Evolutionary conservation across 2,329 filamentous ascomycete species (phyloP).

Genomic region (Aspergillus flavus): DNA sequence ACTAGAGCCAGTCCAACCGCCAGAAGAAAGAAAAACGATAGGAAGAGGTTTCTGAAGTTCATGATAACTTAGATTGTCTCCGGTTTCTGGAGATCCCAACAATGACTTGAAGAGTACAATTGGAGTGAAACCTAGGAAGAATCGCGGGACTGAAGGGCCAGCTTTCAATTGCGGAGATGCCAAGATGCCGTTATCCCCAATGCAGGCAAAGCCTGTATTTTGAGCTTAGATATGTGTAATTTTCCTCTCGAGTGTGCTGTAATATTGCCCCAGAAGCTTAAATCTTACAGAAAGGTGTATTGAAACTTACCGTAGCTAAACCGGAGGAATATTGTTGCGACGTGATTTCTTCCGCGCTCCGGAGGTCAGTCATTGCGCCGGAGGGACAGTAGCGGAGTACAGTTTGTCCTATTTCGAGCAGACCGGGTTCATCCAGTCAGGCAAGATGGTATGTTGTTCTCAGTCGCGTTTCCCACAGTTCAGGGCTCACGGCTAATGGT

Average conservation of each 20-base stretch:
- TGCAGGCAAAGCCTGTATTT: constrained; percentile 7
- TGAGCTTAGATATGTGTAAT: constrained; percentile 9
- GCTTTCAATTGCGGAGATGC: constrained; percentile 39
- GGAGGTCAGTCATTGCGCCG: constrained; percentile 14
- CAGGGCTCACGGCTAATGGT: constrained; percentile 15
- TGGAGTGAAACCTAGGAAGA: constrained; percentile 10
- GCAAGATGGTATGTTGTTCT: constrained; percentile 34
- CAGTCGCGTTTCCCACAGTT: neutral
- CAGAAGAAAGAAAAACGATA: constrained; percentile 75
- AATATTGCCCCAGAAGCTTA: neutral
- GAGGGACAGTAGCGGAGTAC: neutral
- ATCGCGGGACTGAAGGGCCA: constrained; percentile 31
- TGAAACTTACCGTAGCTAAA: constrained; percentile 11
- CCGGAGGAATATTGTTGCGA: constrained; percentile 40
- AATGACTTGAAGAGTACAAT: constrained; percentile 21
- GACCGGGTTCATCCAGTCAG: constrained; percentile 8
- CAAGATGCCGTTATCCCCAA: constrained; percentile 9
- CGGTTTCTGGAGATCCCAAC: constrained; percentile 9
- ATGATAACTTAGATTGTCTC: constrained; percentile 27
- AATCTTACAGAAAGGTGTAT: neutral
- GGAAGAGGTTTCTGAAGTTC: constrained; percentile 38
- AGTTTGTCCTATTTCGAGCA: neutral
- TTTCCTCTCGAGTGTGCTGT: constrained; percentile 7
- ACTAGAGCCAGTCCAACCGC: constrained; percentile 71
- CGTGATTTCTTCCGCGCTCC: constrained; percentile 34